These are phyloP conservation scores for Zopfia rhizophila DNA, from an alignment of 2,329 filamentous ascomycete genomes.

Conservation along the genomic window DNA sequence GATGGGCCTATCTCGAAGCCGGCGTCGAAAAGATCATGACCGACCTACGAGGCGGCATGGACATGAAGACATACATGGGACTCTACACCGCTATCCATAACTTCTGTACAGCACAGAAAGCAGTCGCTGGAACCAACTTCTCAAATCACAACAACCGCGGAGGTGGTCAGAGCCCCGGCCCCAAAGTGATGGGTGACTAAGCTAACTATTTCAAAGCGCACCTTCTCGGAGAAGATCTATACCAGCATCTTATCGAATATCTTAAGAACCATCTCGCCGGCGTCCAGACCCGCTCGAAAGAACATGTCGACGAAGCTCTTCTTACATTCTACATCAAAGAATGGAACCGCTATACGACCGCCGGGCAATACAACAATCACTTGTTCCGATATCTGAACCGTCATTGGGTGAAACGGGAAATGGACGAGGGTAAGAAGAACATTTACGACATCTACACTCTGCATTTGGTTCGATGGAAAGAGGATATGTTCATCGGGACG, in stretches of 20 bases:
- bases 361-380: constrained; percentile 97
- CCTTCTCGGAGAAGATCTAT: constrained; percentile 93
- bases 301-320: constrained; percentile 88
- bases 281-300: constrained; percentile 77
- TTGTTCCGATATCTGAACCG: constrained; percentile 95
- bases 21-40: constrained; percentile 95
- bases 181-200: neutral
- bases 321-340: constrained; percentile 94
- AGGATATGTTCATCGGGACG: constrained; percentile 86
- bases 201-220: constrained; percentile 69
- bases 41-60: constrained; percentile 89
- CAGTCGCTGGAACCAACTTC: constrained; percentile 68
- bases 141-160: constrained; percentile 72
- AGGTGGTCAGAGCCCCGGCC: constrained; percentile 58
- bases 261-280: constrained; percentile 79
- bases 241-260: constrained; percentile 89
- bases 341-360: constrained; percentile 95
- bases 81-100: constrained; percentile 98
- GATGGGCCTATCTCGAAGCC: constrained; percentile 88
- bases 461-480: constrained; percentile 94
- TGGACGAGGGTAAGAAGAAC: constrained; percentile 98
- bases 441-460: constrained; percentile 98
- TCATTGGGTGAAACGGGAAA: constrained; percentile 99
- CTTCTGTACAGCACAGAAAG: constrained; percentile 98
- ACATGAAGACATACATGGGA: constrained; percentile 97